These are phyloP conservation scores for Cladosporium sphaerospermum DNA, from an alignment of 2,329 filamentous ascomycete genomes.

Conservation along the genomic window DNA sequence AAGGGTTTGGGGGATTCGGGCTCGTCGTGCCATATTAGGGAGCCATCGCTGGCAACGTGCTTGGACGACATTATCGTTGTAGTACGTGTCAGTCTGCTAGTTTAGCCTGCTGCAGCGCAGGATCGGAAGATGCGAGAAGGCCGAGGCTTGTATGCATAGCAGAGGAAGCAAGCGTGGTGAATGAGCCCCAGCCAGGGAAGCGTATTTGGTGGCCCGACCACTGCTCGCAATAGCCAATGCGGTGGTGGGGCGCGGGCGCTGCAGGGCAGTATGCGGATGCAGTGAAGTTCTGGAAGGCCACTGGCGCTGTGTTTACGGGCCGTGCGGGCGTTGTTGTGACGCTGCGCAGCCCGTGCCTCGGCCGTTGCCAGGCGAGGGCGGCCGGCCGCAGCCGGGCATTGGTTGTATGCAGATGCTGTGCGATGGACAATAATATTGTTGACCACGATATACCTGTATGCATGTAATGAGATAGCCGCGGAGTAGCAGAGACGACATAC, in stretches of 20 bases:
- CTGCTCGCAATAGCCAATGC: neutral
- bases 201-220: neutral
- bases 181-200: neutral
- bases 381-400: slow-evolving; percentile 22
- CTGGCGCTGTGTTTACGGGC: neutral
- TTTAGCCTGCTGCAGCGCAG: neutral
- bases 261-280: neutral
- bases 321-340: neutral
- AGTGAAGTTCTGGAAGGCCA: neutral
- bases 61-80: slow-evolving; percentile 1
- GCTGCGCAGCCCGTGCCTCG: neutral
- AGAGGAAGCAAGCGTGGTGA: neutral
- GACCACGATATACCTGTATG: too few species aligned
- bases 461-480: too few species aligned
- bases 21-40: slow-evolving; percentile 8
- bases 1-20: slow-evolving; percentile 5
- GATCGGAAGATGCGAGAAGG: neutral
- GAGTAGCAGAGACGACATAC: too few species aligned
- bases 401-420: too few species aligned
- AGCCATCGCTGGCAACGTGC: slow-evolving; percentile 6
- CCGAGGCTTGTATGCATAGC: neutral
- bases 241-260: neutral
- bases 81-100: neutral
- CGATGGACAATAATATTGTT: too few species aligned
- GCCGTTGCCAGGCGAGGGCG: neutral